These are phyloP conservation scores for Komagataella phaffii DNA, from an alignment of 805 yeast genomes.

Conservation along the genomic window DNA sequence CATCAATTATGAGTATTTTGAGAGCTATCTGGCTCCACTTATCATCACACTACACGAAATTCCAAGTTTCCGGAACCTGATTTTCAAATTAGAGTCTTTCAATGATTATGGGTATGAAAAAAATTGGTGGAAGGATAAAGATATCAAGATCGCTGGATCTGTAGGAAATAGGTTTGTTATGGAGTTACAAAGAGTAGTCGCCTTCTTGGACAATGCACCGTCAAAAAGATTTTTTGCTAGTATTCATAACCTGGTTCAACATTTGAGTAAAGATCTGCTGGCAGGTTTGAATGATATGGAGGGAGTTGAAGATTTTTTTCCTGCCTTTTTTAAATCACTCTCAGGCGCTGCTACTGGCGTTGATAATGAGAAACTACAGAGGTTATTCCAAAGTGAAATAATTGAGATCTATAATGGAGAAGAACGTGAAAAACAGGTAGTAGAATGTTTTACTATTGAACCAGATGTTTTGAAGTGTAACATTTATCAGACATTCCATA, in stretches of 20 bases:
- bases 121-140: conserved; percentile 21
- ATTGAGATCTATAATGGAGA: conserved; percentile 3
- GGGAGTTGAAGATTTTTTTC: conserved; percentile 13
- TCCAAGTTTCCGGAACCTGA: conserved; percentile 16
- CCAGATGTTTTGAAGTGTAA: conserved; percentile 14
- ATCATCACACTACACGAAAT: conserved; percentile 24
- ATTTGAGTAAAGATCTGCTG: conserved; percentile 11
- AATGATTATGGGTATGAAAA: conserved; percentile 20
- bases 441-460: conserved; percentile 20
- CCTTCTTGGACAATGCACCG: conserved; percentile 18
- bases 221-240: conserved; percentile 26
- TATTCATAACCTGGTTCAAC: conserved; percentile 15
- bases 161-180: conserved; percentile 14
- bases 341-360: conserved; percentile 2
- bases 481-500: conserved; percentile 20
- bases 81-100: conserved; percentile 17
- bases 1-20: conserved; percentile 15
- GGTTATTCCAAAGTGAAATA: conserved; percentile 8
- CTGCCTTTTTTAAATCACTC: conserved; percentile 10
- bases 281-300: conserved; percentile 13
- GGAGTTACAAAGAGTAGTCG: conserved; percentile 25
- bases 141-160: conserved; percentile 10
- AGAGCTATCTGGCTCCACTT: conserved; percentile 27
- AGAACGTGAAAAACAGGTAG: conserved; percentile 4
- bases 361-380: conserved; percentile 1